Percentiles rank a stretch among this genome's conserved stretches.
Evolutionary conservation across 169 alveolate genomes (phyloP).

Genomic region (Cyclospora cayetanensis): DNA sequence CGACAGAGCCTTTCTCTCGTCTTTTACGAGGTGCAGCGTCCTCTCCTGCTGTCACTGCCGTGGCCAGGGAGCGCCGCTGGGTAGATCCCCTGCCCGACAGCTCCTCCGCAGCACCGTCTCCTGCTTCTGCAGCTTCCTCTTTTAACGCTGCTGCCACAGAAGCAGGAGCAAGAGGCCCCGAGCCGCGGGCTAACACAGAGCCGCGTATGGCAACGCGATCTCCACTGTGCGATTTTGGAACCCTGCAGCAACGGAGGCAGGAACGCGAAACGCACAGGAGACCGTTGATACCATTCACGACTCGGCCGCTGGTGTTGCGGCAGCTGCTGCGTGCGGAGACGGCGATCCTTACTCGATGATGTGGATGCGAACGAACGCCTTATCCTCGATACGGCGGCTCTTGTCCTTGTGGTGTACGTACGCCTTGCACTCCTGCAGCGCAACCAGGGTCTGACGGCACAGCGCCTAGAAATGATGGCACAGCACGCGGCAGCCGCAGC

Average conservation of each 20-base stretch:
- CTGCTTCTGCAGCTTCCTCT: too few relatives aligned
- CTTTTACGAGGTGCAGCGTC: too few relatives aligned
- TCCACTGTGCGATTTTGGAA: slow-evolving; percentile 27
- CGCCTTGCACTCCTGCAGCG: slow-evolving; percentile 31
- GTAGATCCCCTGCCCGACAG: too few relatives aligned
- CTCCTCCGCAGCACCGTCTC: too few relatives aligned
- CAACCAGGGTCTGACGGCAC: background rate
- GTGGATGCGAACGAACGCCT: slow-evolving; percentile 48
- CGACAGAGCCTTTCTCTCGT: too few relatives aligned
- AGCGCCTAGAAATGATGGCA: background rate
- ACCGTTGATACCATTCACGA: background rate
- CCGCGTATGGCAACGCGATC: slow-evolving; percentile 40
- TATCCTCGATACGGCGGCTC: slow-evolving; percentile 25
- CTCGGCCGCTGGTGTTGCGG: background rate
- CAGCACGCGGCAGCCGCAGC: background rate
- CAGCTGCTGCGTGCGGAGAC: background rate
- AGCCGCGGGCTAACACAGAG: slow-evolving; percentile 45
- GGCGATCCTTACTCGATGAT: slow-evolving; percentile 30
- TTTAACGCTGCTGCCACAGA: background rate
- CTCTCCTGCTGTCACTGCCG: too few relatives aligned
- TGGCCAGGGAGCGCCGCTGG: too few relatives aligned
- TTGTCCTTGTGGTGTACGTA: slow-evolving; percentile 58
- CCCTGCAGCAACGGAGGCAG: slow-evolving; percentile 14
- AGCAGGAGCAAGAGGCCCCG: slow-evolving; percentile 36
- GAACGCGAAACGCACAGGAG: background rate